Conservation (phyloP, 352 stramenopile genomes). For the Salisapilia sapeloensis region DNA sequence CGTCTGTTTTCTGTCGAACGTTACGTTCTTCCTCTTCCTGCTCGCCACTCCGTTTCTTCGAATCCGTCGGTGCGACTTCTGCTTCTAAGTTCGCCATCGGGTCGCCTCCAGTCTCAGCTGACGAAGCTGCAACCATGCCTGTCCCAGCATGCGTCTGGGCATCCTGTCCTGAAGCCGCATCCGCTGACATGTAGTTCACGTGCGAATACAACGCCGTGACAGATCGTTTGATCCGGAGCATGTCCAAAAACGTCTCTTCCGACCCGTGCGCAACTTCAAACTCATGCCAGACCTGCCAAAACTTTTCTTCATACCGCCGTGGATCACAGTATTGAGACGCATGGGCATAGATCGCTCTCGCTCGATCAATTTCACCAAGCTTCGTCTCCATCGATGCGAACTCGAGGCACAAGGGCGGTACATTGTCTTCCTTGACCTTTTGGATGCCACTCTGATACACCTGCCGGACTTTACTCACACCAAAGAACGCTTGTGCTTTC, state of each 20-base stretch:
- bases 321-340: constrained; percentile 96
- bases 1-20: constrained; percentile 54
- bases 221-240: constrained; percentile 95
- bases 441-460: constrained; percentile 95
- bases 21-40: constrained; percentile 52
- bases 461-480: constrained; percentile 89
- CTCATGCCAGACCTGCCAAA: constrained; percentile 94
- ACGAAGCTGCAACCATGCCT: constrained; percentile 41
- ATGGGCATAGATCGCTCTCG: constrained; percentile 89
- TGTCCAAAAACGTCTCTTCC: constrained; percentile 98
- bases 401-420: constrained; percentile 87
- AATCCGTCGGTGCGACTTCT: constrained; percentile 38
- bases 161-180: constrained; percentile 37
- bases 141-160: constrained; percentile 12
- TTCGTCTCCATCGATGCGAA: constrained; percentile 95
- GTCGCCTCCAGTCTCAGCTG: constrained; percentile 36
- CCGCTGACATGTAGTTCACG: constrained; percentile 93
- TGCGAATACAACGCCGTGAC: constrained; percentile 93
- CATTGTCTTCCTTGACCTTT: constrained; percentile 83
- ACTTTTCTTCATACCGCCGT: constrained; percentile 81
- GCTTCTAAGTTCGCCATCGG: constrained; percentile 81
- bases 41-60: constrained; percentile 12
- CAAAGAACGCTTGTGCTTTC: constrained; percentile 92
- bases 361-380: constrained; percentile 94
- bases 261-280: constrained; percentile 92